These are phyloP conservation scores for Terana coerulea DNA, from an alignment of 768 basidiomycete genomes.

Conservation along the genomic window DNA sequence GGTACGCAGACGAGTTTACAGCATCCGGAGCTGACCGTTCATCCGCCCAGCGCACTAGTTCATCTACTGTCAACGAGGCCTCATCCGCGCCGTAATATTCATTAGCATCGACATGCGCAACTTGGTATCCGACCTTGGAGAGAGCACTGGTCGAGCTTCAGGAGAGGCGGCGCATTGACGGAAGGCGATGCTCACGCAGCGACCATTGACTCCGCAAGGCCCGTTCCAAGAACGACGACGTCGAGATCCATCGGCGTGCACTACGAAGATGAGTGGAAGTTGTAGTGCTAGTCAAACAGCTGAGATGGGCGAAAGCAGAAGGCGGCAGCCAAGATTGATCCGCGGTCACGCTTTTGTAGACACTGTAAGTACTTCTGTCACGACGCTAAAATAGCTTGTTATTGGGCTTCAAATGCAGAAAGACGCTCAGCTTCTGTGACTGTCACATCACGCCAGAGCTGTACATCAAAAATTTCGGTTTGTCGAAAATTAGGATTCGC, in stretches of 20 bases:
- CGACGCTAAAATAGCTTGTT: too few species aligned
- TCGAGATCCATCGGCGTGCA: slow-evolving; percentile 54
- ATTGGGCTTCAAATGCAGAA: too few species aligned
- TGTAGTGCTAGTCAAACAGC: too few species aligned
- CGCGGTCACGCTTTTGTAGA: too few species aligned
- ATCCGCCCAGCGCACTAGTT: slow-evolving; percentile 70
- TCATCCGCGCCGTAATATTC: slow-evolving; percentile 82
- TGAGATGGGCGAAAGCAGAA: too few species aligned
- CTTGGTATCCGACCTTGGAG: slow-evolving; percentile 81
- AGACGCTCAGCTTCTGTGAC: slow-evolving; percentile 1
- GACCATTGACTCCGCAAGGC: slow-evolving; percentile 77
- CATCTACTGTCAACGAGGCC: slow-evolving; percentile 79
- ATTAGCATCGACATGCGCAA: slow-evolving; percentile 85
- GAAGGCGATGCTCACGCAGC: slow-evolving; percentile 67
- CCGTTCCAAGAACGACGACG: slow-evolving; percentile 71
- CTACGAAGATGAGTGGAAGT: too few species aligned
- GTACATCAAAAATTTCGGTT: slow-evolving; percentile 18
- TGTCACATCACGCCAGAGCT: slow-evolving; percentile 8
- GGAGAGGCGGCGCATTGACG: slow-evolving; percentile 1
- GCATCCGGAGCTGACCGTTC: slow-evolving; percentile 20
- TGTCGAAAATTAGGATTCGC: slow-evolving; percentile 11
- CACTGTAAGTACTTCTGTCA: too few species aligned
- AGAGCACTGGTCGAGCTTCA: slow-evolving; percentile 56
- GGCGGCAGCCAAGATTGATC: too few species aligned
- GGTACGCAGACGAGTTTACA: slow-evolving; percentile 18